phyloP scores from a whole-genome alignment of 202 grass and related monocot species.

The Panicum hallii region DNA sequence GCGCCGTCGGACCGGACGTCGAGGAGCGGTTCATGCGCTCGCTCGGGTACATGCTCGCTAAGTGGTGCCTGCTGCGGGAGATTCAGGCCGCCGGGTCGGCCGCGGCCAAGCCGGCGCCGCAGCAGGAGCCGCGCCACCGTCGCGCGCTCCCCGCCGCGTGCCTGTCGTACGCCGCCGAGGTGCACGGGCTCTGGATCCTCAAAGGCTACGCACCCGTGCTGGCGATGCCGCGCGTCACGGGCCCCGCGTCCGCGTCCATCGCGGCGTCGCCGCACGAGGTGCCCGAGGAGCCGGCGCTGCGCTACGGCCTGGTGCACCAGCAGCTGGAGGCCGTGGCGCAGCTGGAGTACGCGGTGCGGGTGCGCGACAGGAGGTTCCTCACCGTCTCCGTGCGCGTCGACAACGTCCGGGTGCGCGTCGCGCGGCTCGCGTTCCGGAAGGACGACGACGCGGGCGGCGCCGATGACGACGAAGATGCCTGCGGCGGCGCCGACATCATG shows the following conservation, averaged over 20 bases:
- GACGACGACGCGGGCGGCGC: not conserved
- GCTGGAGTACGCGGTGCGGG: conserved; percentile 66
- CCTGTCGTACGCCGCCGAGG: conserved; percentile 55
- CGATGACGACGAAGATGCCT: conserved; percentile 16
- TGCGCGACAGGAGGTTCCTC: conserved; percentile 56
- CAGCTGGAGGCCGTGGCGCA: conserved; percentile 75
- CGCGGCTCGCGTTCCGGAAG: conserved; percentile 64
- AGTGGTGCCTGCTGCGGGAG: conserved; percentile 85
- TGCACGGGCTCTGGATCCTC: conserved; percentile 68
- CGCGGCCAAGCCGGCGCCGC: not conserved
- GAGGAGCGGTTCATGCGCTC: conserved; percentile 76
- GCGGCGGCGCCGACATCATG: conserved; percentile 10
- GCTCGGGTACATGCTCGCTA: conserved; percentile 89
- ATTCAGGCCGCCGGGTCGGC: conserved; percentile 41
- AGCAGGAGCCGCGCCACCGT: not conserved
- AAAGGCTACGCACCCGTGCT: conserved; percentile 73
- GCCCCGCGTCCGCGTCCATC: conserved; percentile 4
- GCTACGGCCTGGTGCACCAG: conserved; percentile 77
- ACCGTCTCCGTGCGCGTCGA: conserved; percentile 61
- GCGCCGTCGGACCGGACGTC: conserved; percentile 62
- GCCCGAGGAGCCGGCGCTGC: conserved; percentile 69
- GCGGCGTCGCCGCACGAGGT: conserved; percentile 38
- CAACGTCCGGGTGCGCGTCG: conserved; percentile 75
- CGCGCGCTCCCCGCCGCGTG: conserved; percentile 47
- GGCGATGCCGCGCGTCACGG: conserved; percentile 56